Evolutionary conservation across 352 stramenopile genomes (phyloP).

Genomic region (Pythium utonaiense): DNA sequence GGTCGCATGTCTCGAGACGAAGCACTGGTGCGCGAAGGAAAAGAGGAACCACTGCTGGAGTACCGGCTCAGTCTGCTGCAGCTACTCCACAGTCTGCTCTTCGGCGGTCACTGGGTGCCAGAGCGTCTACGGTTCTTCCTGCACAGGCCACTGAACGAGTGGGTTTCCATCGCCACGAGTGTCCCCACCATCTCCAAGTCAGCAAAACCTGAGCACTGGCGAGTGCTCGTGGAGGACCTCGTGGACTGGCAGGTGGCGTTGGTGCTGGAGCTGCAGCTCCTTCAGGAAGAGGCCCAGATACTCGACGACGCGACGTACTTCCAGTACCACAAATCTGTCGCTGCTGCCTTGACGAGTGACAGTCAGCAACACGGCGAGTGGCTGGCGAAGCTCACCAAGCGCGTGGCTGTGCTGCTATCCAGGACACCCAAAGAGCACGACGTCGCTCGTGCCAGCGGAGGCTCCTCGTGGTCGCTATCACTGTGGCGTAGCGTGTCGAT

Average conservation of each 20-base stretch:
- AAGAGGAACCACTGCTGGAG: constrained; percentile 15
- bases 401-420: constrained; percentile 32
- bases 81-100: constrained; percentile 24
- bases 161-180: constrained; percentile 1
- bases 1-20: background rate
- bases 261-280: constrained; percentile 40
- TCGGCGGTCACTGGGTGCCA: constrained; percentile 21
- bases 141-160: constrained; percentile 8
- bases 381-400: constrained; percentile 39
- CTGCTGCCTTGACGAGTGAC: constrained; percentile 13
- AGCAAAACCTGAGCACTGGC: background rate
- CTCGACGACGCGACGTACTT: constrained; percentile 21
- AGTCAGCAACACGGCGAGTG: background rate
- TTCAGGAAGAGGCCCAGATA: constrained; percentile 30
- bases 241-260: constrained; percentile 45
- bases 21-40: background rate
- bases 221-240: constrained; percentile 32
- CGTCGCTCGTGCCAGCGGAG: background rate
- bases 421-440: constrained; percentile 17
- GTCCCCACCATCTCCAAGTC: background rate
- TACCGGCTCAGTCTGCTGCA: constrained; percentile 25
- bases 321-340: constrained; percentile 24
- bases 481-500: constrained; percentile 48
- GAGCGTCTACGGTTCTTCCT: constrained; percentile 28
- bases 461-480: constrained; percentile 31